Evolutionary conservation across 768 basidiomycete species (phyloP), one percentile per base, ranked within the genome.

Genomic region (Melanogaster broomeanus): DNA sequence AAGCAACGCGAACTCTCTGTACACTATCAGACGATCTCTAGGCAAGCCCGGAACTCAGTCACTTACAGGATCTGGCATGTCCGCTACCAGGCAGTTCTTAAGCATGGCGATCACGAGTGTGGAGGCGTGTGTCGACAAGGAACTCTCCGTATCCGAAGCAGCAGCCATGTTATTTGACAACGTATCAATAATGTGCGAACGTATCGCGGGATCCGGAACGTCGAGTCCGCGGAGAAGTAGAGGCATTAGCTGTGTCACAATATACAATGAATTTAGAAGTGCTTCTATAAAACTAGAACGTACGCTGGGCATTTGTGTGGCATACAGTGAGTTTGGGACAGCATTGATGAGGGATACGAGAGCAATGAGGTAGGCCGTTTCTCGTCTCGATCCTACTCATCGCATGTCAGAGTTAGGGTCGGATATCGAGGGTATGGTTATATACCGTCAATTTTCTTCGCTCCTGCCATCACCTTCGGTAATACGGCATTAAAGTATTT

Each of bases 141-240:
- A 59, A 35, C 61, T 73, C n/a, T 72, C 61, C 27, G 78, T 76
- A 19, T 73, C 68, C 10, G 81, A 73, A 57, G 79, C 75, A 1
- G 82, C 80, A 37, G 83, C 80, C 8, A 90, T 83, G 6, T 91
- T 83, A 1, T 84, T 78, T 9, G 83, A 77, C 33, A 98, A 77
- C 9, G 86, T 88, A 47, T 89, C 83, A 49, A 98, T 88, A 43
- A 94, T 86, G 69, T 88, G 85, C 15, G 80, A 77, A 21, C 92
- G 85, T 53, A 95, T 83, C 24, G 81, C 77, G 9, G 80, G 69
- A 64, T 93, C 86, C 4, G 85, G 82, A 4, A 97, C 72, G 37
- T 90, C 84, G 16, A 98, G 80, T 4, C 92, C 88, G 15, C 89
- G 88, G 38, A 99, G 72, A 5, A 99, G 76, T 13, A 98, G 77